Base-by-base conservation (phyloP, 805 yeast genomes). In the Nakazawaea sp. region DNA sequence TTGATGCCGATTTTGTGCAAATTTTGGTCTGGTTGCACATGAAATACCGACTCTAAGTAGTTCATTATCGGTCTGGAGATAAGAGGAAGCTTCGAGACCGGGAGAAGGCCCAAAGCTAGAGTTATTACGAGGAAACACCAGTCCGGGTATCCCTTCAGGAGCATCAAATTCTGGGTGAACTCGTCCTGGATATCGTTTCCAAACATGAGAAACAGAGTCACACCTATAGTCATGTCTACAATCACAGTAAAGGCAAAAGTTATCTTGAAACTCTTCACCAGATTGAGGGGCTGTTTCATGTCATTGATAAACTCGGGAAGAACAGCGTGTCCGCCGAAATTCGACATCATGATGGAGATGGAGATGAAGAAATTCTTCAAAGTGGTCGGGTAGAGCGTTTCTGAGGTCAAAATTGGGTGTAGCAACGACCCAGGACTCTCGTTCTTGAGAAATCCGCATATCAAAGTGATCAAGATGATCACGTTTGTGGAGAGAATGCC, bases 321-420 rank as follows among this genome's bases (percentile, higher is more conserved):
- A 5, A 83, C 79, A 1, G 87, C 85, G 53, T 82, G 90, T 2
- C 92, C 92, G 40, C 90, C 90, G 76, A 85, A 82, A 10, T 88
- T 87, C 3, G 89, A 87, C 68, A 82, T 71, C 41, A 78, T 67
- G 20, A 82, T 66, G 2, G 90, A 90, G 39, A 80, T 58, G 7
- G 81, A 68, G 32, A 81, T 62, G 32, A 82, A 66, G 23, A 76
- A 63, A 43, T 72, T 75, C 5, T 67, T 55, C 12, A 59, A 48
- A 8, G 71, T 62, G 5, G 55, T 50, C 2, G 96, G 96, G 68
- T 75, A 77, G 42, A 81, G 30, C 44, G 78, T 72, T 0, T 92
- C 81, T 5, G 72, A 69, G 11, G 32, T 6, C 11, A 30, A 13
- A 70, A 80, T 79, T 10, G 80, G 75, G 15, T 62, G 50, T 13